Base-by-base conservation (phyloP, 2,329 filamentous ascomycete species). In the Thielaviopsis populi region DNA sequence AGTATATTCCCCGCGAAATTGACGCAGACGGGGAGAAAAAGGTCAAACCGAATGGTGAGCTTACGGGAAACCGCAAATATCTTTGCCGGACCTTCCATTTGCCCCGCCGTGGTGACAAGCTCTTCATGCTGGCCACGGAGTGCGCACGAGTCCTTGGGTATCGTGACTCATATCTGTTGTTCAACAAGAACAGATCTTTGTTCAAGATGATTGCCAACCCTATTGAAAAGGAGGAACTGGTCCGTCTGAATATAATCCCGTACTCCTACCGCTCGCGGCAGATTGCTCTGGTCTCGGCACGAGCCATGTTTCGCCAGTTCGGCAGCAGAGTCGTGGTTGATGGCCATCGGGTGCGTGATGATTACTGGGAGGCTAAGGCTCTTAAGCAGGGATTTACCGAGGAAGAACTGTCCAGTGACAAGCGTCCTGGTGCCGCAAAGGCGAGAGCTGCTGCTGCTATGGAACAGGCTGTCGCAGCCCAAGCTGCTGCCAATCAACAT, bases 221-320 rank as follows among this genome's bases (percentile, higher is more conserved):
- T 73, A 79, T 87, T 33, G 94, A 99, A 73, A 99, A 99, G 79
- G 94, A 99, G 73, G 91, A 97, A 71, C 79, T 99, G 17, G 96
- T 99, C 59, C 81, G 86, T 68, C 91, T 97, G 76, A 94, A 97
- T 71, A 95, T 97, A 65, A 78, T 99, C 22, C 94, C 94, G 0
- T 99, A 97, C 74, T 96, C 92, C 3, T 99, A 99, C 73, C 85
- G 94, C 54, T 99, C 94, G n/a, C 85, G 94, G 61, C 94, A 99
- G 75, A 99, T 99, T 69, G 94, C 94, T 61, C 96, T 99, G 67
- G 94, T 99, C 53, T 97, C 94, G 0, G 94, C 94, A 37, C 85
- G 90, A 68, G 97, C 92, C 69, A 99, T 99, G 94, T 99, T 97
- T 75, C 86, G 94, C 53, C 94, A 99, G 73, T 99, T 99, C 74